Evolutionary conservation across 2,329 filamentous ascomycete genomes (phyloP).

Genomic region (Fusarium acutatum): DNA sequence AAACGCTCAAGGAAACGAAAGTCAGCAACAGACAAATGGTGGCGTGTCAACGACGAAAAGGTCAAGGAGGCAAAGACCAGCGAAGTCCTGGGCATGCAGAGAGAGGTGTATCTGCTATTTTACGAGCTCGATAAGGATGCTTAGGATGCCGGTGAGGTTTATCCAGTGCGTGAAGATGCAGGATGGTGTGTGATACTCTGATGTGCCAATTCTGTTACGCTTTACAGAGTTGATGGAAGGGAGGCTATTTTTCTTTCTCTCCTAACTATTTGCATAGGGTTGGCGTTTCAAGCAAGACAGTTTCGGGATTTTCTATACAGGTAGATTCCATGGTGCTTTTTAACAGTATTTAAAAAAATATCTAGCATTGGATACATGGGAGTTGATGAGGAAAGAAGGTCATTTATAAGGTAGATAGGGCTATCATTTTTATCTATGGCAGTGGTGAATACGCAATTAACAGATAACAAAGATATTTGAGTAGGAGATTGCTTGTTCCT

Average conservation of each 20-base stretch:
- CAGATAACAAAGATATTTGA: background rate
- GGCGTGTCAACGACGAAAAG: constrained; percentile 97
- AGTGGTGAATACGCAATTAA: background rate
- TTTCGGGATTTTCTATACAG: constrained; percentile 6
- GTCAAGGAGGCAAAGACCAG: constrained; percentile 92
- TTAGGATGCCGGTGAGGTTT: constrained; percentile 31
- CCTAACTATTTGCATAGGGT: constrained; percentile 34
- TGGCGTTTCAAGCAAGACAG: constrained; percentile 32
- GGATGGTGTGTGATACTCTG: background rate
- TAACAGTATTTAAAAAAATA: background rate
- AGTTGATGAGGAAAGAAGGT: background rate
- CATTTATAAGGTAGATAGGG: background rate
- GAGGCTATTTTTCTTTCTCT: background rate
- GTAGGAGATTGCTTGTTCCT: background rate
- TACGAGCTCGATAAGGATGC: constrained; percentile 80
- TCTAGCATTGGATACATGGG: background rate
- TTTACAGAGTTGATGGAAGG: background rate
- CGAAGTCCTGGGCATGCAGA: constrained; percentile 92
- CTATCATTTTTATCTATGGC: background rate
- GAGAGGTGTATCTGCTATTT: constrained; percentile 94
- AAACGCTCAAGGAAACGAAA: constrained; percentile 65
- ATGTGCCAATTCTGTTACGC: background rate
- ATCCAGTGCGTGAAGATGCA: background rate
- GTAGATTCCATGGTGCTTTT: constrained; percentile 22
- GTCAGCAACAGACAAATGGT: constrained; percentile 76